Evolutionary conservation across 2,329 filamentous ascomycete species (phyloP), one percentile per base, ranked within the genome.

Genomic region (Endoconidiophora polonica): DNA sequence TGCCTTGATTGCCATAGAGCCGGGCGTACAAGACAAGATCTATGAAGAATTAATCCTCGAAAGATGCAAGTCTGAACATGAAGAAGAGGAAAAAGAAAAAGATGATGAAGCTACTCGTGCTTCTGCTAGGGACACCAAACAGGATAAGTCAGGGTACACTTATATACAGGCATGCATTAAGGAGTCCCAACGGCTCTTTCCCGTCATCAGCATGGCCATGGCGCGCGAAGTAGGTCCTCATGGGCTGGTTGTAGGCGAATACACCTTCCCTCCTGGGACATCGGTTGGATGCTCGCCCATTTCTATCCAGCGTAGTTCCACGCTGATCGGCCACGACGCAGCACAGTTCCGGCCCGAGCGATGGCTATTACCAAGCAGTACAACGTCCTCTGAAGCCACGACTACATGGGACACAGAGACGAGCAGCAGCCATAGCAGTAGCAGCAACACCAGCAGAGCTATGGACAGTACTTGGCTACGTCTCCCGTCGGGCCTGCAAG

Each of bases 141-240:
- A 46, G 5, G 40, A 44, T 18, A 24, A 38, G 4, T 37, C 41
- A 2, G 59, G 59, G 40, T 65, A 65, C 48, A 68, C 65, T 0
- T 63, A 66, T 20, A 29, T 53, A 7, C 46, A 53, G 20, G 71
- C 71, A 1, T 64, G 67, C 38, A 68, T 73, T 54, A 71, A 68
- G 42, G 72, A 76, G 56, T 64, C 70, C 0, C 72, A 73, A 54
- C 64, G 72, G 0, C 59, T 76, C 0, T 60, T 69, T 37, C 72
- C 72, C 0, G 72, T 73, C 3, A 64, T 74, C 24, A 66, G 66
- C 54, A 73, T 75, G 68, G 66, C 70, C 0, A 62, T 74, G 12
- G 63, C 71, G 4, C 68, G 72, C 12, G 65, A 56, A 16, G 68
- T 71, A 0, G 68, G 71, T 0, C 16, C 42, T 0, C 52, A 52